Base-by-base conservation (phyloP, 495 filamentous ascomycete genomes). In the Jackrogersella minutella region DNA sequence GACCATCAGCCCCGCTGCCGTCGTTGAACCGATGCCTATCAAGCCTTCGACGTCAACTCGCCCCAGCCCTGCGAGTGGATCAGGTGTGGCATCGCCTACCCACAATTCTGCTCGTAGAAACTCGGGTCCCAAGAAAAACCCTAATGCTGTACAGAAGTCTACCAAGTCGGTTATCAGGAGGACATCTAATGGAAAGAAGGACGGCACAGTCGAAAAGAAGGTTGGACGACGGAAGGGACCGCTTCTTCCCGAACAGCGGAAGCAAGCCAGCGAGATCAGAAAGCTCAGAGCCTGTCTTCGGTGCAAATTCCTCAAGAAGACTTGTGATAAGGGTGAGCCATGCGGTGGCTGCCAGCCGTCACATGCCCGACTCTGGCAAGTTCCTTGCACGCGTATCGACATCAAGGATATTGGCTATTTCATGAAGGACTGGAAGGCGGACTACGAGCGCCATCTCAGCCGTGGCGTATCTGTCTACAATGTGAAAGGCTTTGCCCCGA, bases 231-330 rank as follows among this genome's bases (percentile, higher is more conserved):
- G 93, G 70, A 90, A 88, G 72, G 93, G 93, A 22, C 93, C 93
- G 17, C 86, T 97, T 58, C 85, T 91, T 67, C 92, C 92, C n/a
- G 93, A 97, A 66, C 93, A 97, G 77, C 87, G 93, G 56, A 93
- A 95, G 79, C 93, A 97, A 78, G 93, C 93, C 30, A 91, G 91
- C 63, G 93, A 97, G 78, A 97, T 97, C 63, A 86, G 93, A 68
- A 97, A 97, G 76, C 81, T 97, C 68, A 86, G 93, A 63, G 93
- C 93, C 30, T 97, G 93, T 76, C 82, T 97, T 46, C 88, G 93
- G n/a, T 97, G 93, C 85, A 97, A 96, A 78, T 97, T 97, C 79
- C 82, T 97, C 68, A 97, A 97, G 86, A 97, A 97, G 85, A 97
- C 92, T 53, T 97, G 93, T 73, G 93, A 97, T 77, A 96, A 92